Percentiles rank a stretch among this genome's conserved stretches.
Conservation (phyloP, 805 yeast genomes). For the Candida succiphila region DNA sequence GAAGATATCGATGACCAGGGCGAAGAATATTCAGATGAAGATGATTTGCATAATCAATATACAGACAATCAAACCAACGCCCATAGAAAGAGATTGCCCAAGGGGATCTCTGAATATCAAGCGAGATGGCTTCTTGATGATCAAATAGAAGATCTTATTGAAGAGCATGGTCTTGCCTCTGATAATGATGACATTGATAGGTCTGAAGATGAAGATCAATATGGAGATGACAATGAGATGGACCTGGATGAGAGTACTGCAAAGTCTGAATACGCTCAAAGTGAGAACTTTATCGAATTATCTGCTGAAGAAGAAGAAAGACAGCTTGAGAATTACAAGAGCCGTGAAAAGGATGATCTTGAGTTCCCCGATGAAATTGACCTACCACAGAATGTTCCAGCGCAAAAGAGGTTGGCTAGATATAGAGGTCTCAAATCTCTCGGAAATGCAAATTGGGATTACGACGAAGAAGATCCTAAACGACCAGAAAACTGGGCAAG, state of each 20-base stretch:
- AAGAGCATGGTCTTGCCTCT: conserved; percentile 30
- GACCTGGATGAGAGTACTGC: conserved; percentile 23
- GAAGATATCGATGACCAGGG: conserved; percentile 22
- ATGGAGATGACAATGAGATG: conserved; percentile 11
- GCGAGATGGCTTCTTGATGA: conserved; percentile 69
- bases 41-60: conserved; percentile 14
- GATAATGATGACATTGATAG: conserved; percentile 26
- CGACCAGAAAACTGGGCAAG: conserved; percentile 70
- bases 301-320: conserved; percentile 75
- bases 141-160: conserved; percentile 29
- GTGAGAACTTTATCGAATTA: conserved; percentile 62
- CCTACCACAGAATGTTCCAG: conserved; percentile 65
- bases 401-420: conserved; percentile 60
- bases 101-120: conserved; percentile 71
- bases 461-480: conserved; percentile 68
- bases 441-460: conserved; percentile 77
- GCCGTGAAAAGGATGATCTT: conserved; percentile 66
- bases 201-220: conserved; percentile 12
- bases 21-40: conserved; percentile 24
- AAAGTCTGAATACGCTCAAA: conserved; percentile 12
- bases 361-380: conserved; percentile 97
- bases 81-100: conserved; percentile 37
- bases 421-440: conserved; percentile 85
- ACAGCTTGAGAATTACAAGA: conserved; percentile 62
- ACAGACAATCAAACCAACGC: conserved; percentile 12